phyloP scores from a whole-genome alignment of 768 basidiomycete species.

The Auricularia sp. region DNA sequence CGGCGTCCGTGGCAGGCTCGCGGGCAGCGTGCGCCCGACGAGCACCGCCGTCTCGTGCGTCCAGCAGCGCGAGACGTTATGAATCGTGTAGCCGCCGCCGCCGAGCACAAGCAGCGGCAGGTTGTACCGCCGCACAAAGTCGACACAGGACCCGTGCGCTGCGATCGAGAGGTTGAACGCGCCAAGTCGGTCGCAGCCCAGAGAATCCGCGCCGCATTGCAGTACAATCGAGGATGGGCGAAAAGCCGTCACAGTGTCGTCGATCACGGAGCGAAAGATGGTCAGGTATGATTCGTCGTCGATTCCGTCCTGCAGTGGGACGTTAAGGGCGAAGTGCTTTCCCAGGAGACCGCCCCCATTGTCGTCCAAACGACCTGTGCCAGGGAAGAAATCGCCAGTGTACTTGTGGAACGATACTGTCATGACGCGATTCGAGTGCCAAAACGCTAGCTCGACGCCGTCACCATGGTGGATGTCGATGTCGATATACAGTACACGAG shows the following conservation, averaged over 20 bases:
- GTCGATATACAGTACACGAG: slow-evolving; percentile 94
- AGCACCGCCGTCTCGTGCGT: slow-evolving; percentile 95
- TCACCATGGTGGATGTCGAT: slow-evolving; percentile 99
- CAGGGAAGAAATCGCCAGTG: slow-evolving; percentile 96
- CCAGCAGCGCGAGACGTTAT: slow-evolving; percentile 98
- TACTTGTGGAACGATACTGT: slow-evolving; percentile 99
- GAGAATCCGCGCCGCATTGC: slow-evolving; percentile 93
- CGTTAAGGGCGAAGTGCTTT: slow-evolving; percentile 92
- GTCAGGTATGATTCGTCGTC: slow-evolving; percentile 96
- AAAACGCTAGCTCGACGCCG: slow-evolving; percentile 96
- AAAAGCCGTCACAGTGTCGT: slow-evolving; percentile 84
- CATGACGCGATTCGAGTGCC: slow-evolving; percentile 95
- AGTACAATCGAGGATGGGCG: slow-evolving; percentile 85
- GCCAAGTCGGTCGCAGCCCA: slow-evolving; percentile 89
- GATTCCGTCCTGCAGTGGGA: slow-evolving; percentile 90
- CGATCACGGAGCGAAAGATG: slow-evolving; percentile 93
- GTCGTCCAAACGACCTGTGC: slow-evolving; percentile 92
- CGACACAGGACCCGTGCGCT: slow-evolving; percentile 96
- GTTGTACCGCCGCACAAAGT: slow-evolving; percentile 88
- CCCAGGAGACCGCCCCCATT: slow-evolving; percentile 73
- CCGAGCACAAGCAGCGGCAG: slow-evolving; percentile 87
- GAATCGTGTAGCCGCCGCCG: slow-evolving; percentile 94
- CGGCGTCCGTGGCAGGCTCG: slow-evolving; percentile 78
- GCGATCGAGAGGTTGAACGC: slow-evolving; percentile 97
- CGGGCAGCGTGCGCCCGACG: slow-evolving; percentile 71